Evolutionary conservation across 2,329 filamentous ascomycete species (phyloP), one percentile per base, ranked within the genome.

Genomic region (Cordyceps tenuipes): DNA sequence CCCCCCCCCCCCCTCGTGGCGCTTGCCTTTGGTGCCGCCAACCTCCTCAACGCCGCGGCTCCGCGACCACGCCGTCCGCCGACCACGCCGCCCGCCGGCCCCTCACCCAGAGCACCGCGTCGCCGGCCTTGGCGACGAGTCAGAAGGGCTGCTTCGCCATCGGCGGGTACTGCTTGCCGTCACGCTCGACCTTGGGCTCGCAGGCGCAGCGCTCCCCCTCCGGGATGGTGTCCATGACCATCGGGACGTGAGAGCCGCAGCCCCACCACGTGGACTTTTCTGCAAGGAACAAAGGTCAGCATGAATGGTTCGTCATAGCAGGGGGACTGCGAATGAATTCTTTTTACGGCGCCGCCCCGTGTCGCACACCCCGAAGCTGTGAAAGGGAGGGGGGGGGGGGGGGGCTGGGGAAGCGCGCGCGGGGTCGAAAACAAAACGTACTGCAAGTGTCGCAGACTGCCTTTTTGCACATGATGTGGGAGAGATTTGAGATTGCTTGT

Each of bases 211-310:
- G 82, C 46, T 89, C 77, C 6, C 76, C 72, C 41, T 77, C 73
- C 5, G 84, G 78, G 48, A 89, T 70, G 29, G 70, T 67, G 69
- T 86, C 82, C 76, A 90, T 82, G 66, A 90, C 85, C 17, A 71
- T 71, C 13, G 82, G 74, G 65, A 88, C 75, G 73, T 89, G 83
- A 62, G 66, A 76, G 63, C 85, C 85, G 71, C 86, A 88, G 63
- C 85, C 86, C 74, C 77, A 82, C 86, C 86, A 89, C 59, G 82
- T 80, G 46, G 74, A 72, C 68, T 86, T 86, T 62, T 78, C 84
- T 84, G 1, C 36, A 31, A n/a, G 21, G 2, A 4, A 23, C 23
- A 21, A 2, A 19, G 10, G 9, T 31, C 10, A 17, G 17, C 6
- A 6, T 29, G 29, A 9, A 26, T 47, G 19, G 44, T 23, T 29